These are phyloP conservation scores for Colletotrichum sp. DNA, from an alignment of 2,329 filamentous ascomycete species.

Conservation along the genomic window DNA sequence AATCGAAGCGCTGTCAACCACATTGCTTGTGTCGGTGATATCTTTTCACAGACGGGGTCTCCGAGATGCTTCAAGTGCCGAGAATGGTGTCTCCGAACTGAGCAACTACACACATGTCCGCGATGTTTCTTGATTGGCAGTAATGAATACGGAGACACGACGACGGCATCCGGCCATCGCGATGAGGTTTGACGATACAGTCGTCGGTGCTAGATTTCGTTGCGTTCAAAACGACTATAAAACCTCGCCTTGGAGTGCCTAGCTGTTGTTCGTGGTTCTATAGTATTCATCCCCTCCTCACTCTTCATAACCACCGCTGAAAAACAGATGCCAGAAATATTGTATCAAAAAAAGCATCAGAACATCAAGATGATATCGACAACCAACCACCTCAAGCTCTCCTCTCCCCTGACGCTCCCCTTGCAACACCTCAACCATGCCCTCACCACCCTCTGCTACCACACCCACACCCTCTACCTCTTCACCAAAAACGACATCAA, in stretches of 20 bases:
- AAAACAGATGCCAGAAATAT: accelerated
- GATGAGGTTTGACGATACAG: neutral
- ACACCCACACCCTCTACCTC: neutral
- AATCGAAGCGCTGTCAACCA: neutral
- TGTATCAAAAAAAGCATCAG: accelerated
- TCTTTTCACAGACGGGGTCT: neutral
- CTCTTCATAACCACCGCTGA: neutral
- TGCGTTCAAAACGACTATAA: neutral
- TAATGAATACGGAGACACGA: neutral
- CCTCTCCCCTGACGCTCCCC: neutral
- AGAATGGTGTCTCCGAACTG: neutral
- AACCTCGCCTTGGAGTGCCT: neutral
- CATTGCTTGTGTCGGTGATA: neutral
- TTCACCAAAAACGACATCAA: neutral
- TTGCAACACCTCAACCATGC: neutral
- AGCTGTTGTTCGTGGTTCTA: neutral
- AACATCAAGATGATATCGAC: neutral
- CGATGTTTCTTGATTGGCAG: neutral
- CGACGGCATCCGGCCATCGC: neutral
- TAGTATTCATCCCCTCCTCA: neutral
- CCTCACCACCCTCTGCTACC: neutral
- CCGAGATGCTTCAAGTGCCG: neutral
- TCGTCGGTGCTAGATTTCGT: neutral
- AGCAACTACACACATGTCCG: neutral
- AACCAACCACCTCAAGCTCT: neutral